These are phyloP conservation scores for Cerrena zonata DNA, from an alignment of 1,284 basidiomycete genomes.

Conservation along the genomic window DNA sequence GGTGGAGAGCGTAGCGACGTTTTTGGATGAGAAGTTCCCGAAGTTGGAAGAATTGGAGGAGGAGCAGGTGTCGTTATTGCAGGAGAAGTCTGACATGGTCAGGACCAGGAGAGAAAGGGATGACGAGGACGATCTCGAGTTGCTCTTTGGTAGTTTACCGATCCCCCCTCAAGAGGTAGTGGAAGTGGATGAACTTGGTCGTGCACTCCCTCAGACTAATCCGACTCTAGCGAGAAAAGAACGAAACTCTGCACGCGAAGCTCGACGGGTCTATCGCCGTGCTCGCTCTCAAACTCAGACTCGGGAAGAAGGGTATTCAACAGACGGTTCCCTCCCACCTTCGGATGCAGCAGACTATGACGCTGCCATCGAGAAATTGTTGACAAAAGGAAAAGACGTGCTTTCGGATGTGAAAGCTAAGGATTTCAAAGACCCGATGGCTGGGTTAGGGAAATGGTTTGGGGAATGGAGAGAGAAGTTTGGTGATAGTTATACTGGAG, in stretches of 20 bases:
- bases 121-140: conserved; percentile 75
- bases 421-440: conserved; percentile 79
- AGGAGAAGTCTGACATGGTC: conserved; percentile 72
- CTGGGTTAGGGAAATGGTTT: conserved; percentile 70
- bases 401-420: conserved; percentile 82
- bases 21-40: conserved; percentile 92
- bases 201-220: conserved; percentile 42
- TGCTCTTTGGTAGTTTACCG: conserved; percentile 62
- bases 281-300: conserved; percentile 22
- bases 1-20: conserved; percentile 82
- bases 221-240: conserved; percentile 43
- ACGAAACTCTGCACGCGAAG: conserved; percentile 49
- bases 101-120: conserved; percentile 62
- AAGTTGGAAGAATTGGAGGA: conserved; percentile 80
- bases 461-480: conserved; percentile 74
- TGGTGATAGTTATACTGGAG: conserved; percentile 78
- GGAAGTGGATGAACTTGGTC: conserved; percentile 64
- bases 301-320: conserved; percentile 80
- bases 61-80: conserved; percentile 68
- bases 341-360: conserved; percentile 68
- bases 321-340: conserved; percentile 68
- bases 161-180: conserved; percentile 29
- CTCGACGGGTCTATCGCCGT: conserved; percentile 42
- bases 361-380: conserved; percentile 55
- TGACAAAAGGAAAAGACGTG: conserved; percentile 46